A percentile compares a stretch with the other conserved stretches of the same genome.
phyloP scores from a whole-genome alignment of 331 rosid genomes.

The Quercus tomentella region DNA sequence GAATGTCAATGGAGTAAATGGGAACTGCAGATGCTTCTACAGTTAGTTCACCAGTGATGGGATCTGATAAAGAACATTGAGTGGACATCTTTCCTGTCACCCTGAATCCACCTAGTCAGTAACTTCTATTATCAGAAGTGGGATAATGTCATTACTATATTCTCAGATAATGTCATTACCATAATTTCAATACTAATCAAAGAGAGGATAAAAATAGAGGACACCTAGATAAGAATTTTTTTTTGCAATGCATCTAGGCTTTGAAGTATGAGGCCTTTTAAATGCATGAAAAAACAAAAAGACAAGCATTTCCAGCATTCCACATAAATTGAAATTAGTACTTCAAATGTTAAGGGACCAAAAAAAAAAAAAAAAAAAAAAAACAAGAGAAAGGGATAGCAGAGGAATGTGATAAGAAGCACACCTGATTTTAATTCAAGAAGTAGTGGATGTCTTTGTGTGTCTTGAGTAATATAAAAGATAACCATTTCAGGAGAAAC shows the following conservation, averaged over 20 bases:
- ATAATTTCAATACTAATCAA: neutral
- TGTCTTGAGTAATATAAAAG: slow-evolving; percentile 92
- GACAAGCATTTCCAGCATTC: neutral
- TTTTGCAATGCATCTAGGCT: neutral
- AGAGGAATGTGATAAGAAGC: slow-evolving; percentile 8
- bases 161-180: neutral
- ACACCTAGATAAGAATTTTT: slow-evolving; percentile 2
- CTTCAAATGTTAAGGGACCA: neutral
- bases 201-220: slow-evolving; percentile 1
- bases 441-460: slow-evolving; percentile 90
- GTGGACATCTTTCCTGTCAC: slow-evolving; percentile 82
- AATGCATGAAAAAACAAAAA: neutral
- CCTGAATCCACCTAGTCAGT: slow-evolving; percentile 72
- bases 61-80: slow-evolving; percentile 66
- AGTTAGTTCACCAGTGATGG: slow-evolving; percentile 75
- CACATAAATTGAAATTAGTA: no score
- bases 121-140: slow-evolving; percentile 20
- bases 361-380: neutral
- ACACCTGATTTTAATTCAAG: slow-evolving; percentile 82
- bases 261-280: neutral
- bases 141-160: neutral
- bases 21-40: slow-evolving; percentile 87
- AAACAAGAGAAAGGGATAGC: neutral
- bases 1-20: slow-evolving; percentile 67
- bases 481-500: slow-evolving; percentile 69